Conservation (phyloP, 208 protist genomes). For the Trypanosomatidae sp. region DNA sequence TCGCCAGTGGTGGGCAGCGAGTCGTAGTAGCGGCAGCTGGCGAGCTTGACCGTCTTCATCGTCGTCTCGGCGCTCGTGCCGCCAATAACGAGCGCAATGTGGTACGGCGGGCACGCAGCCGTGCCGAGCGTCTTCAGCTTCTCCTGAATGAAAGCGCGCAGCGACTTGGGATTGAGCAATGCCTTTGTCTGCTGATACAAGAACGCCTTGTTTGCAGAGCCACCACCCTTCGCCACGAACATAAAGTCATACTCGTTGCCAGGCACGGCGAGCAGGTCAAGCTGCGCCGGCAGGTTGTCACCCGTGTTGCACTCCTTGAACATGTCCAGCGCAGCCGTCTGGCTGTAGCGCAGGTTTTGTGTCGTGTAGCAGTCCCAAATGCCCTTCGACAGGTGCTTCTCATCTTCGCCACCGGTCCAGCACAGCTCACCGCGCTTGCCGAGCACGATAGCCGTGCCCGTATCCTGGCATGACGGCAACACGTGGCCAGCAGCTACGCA, state of each 20-base stretch:
- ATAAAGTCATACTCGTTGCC: conserved; percentile 94
- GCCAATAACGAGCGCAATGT: conserved; percentile 95
- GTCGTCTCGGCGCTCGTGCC: conserved; percentile 95
- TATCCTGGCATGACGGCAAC: conserved; percentile 93
- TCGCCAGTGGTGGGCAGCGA: conserved; percentile 90
- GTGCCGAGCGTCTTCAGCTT: conserved; percentile 94
- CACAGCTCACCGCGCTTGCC: conserved; percentile 95
- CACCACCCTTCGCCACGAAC: conserved; percentile 97
- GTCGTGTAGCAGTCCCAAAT: conserved; percentile 93
- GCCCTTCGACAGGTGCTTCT: conserved; percentile 88
- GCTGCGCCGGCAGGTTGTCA: conserved; percentile 96
- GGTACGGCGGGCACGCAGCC: conserved; percentile 97
- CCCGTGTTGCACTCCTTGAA: conserved; percentile 96
- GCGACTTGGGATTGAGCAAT: conserved; percentile 87
- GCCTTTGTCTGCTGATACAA: conserved; percentile 96
- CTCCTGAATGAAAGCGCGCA: conserved; percentile 89
- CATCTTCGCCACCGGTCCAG: conserved; percentile 94
- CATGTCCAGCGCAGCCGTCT: conserved; percentile 93
- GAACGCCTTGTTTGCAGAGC: conserved; percentile 96
- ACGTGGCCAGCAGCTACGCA: conserved; percentile 87
- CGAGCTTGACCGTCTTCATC: conserved; percentile 96
- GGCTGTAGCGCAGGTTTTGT: conserved; percentile 94
- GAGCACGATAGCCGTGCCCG: conserved; percentile 95
- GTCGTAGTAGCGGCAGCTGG: conserved; percentile 92
- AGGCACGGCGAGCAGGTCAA: conserved; percentile 90